Evolutionary conservation across 2,329 filamentous ascomycete genomes (phyloP).

Genomic region (Pseudocercospora musae): DNA sequence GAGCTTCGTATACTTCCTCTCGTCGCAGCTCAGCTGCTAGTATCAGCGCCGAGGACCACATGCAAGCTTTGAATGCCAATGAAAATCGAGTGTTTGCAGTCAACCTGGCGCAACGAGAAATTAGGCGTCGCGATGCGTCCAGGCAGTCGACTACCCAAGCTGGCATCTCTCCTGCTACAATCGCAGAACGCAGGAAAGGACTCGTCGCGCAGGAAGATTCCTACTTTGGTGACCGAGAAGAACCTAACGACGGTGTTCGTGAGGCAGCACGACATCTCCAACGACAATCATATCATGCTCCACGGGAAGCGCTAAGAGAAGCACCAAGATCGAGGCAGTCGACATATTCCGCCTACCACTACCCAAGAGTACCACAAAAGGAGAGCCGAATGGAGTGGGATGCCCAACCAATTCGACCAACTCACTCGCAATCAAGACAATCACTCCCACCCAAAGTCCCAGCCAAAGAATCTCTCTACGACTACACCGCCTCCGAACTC

Average conservation of each 20-base stretch:
- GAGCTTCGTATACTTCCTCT: slow-evolving; percentile 12
- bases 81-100: slow-evolving; percentile 75
- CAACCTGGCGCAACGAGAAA: slow-evolving; percentile 69
- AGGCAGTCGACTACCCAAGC: slow-evolving; percentile 50
- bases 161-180: slow-evolving; percentile 49
- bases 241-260: slow-evolving; percentile 22
- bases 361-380: slow-evolving; percentile 45
- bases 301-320: slow-evolving; percentile 6
- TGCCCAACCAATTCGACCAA: slow-evolving; percentile 25
- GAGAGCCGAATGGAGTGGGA: slow-evolving; percentile 37
- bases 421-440: slow-evolving; percentile 26
- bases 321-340: not conserved
- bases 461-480: slow-evolving; percentile 29
- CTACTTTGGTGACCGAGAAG: slow-evolving; percentile 7
- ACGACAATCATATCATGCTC: slow-evolving; percentile 11
- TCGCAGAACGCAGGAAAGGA: slow-evolving; percentile 29
- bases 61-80: slow-evolving; percentile 58
- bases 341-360: slow-evolving; percentile 37
- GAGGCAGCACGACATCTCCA: slow-evolving; percentile 27
- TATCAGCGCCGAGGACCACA: slow-evolving; percentile 10
- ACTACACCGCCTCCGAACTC: slow-evolving; percentile 14
- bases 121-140: slow-evolving; percentile 62
- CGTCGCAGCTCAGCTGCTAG: slow-evolving; percentile 20
- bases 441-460: slow-evolving; percentile 28
- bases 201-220: slow-evolving; percentile 26